A percentile compares a stretch with the other conserved stretches of the same genome.
Conservation (phyloP, 2,329 filamentous ascomycete genomes). For the Xylariales sp. region DNA sequence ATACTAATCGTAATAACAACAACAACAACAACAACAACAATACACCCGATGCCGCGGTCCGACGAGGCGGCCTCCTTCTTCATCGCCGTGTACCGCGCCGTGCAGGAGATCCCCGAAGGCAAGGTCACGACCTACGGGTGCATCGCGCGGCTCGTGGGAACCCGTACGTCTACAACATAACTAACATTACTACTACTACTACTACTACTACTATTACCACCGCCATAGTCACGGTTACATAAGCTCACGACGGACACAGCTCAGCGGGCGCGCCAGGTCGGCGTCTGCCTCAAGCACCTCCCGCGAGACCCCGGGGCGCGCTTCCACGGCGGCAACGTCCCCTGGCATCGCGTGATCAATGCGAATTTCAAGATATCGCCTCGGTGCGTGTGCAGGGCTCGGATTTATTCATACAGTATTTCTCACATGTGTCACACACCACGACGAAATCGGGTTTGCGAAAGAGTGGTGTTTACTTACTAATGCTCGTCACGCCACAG, state of each 20-base stretch:
- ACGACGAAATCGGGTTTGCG: background rate
- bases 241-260: constrained; percentile 57
- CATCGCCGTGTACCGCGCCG: constrained; percentile 80
- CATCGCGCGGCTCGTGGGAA: constrained; percentile 78
- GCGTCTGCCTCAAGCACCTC: constrained; percentile 89
- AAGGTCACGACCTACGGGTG: constrained; percentile 90
- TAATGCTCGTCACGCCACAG: constrained; percentile 47
- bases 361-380: constrained; percentile 87
- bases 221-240: background rate
- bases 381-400: constrained; percentile 62
- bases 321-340: constrained; percentile 83
- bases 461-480: background rate
- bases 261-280: constrained; percentile 84
- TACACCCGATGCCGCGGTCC: constrained; percentile 60
- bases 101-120: constrained; percentile 86
- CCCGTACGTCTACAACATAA: constrained; percentile 63
- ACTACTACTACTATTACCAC: background rate
- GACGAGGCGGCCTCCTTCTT: constrained; percentile 83
- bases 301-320: constrained; percentile 62
- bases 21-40: too few relatives aligned
- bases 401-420: background rate
- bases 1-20: too few relatives aligned
- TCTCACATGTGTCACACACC: too few relatives aligned
- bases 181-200: too few relatives aligned
- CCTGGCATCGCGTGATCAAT: constrained; percentile 95